Evolutionary conservation across 1,284 basidiomycete genomes (phyloP).

Genomic region (Xanthoconium separans): DNA sequence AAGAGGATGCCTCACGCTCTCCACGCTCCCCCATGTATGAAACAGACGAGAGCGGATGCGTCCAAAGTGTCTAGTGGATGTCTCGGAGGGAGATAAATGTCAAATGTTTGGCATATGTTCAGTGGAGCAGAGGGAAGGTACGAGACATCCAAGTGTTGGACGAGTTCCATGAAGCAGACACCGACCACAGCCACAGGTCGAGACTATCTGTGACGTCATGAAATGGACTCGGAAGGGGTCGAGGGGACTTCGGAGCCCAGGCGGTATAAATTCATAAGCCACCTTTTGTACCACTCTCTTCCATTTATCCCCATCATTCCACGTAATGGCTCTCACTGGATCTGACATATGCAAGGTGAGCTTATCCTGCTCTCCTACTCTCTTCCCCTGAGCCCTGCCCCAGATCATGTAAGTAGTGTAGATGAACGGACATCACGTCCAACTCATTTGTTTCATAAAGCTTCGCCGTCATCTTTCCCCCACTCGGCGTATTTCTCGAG

Average conservation of each 20-base stretch:
- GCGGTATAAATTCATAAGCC: conserved; percentile 18
- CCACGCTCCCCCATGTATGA: conserved; percentile 82
- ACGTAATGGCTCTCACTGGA: conserved; percentile 63
- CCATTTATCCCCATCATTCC: conserved; percentile 5
- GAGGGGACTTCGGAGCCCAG: too few species aligned
- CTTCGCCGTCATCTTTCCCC: conserved; percentile 72
- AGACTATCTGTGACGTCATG: conserved; percentile 26
- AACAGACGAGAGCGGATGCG: conserved; percentile 46
- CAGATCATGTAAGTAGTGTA: conserved; percentile 37
- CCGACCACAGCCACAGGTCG: conserved; percentile 10
- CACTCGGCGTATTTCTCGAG: conserved; percentile 79
- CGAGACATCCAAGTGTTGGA: conserved; percentile 39
- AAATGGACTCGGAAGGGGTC: too few species aligned
- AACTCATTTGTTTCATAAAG: conserved; percentile 34
- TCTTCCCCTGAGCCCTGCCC: conserved; percentile 2
- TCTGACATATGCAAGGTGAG: conserved; percentile 74
- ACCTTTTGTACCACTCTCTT: background rate
- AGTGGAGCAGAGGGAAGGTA: conserved; percentile 34
- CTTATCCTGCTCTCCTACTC: background rate
- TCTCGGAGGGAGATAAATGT: conserved; percentile 42
- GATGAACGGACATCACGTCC: background rate
- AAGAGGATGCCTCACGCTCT: conserved; percentile 50
- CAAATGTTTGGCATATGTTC: conserved; percentile 44
- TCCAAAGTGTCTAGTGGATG: background rate
- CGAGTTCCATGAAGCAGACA: conserved; percentile 11